These are phyloP conservation scores for Keithomyces neogunnii DNA, from an alignment of 2,329 filamentous ascomycete species.

Conservation along the genomic window DNA sequence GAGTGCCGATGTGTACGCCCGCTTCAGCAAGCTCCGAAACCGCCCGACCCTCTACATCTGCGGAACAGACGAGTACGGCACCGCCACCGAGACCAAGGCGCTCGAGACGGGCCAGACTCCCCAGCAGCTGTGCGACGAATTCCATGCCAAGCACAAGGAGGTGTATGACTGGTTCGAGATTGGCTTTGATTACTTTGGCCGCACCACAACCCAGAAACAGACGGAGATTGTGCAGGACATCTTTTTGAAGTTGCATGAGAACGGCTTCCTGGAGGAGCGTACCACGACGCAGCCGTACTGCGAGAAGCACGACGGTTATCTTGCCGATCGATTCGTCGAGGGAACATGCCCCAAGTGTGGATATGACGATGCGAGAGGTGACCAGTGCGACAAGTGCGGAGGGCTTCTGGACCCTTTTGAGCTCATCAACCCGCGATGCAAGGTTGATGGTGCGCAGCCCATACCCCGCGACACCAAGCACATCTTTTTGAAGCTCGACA, in stretches of 20 bases:
- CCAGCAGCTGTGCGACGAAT: slow-evolving; percentile 81
- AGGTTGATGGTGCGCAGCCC: slow-evolving; percentile 77
- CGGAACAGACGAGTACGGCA: slow-evolving; percentile 84
- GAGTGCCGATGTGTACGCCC: slow-evolving; percentile 78
- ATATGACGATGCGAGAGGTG: slow-evolving; percentile 62
- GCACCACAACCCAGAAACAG: slow-evolving; percentile 81
- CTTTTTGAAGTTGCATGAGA: slow-evolving; percentile 78
- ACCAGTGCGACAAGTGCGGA: slow-evolving; percentile 70
- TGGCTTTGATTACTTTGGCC: slow-evolving; percentile 88
- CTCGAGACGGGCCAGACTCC: slow-evolving; percentile 80
- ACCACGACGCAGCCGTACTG: slow-evolving; percentile 88
- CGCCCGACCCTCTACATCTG: slow-evolving; percentile 78
- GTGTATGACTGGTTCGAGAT: slow-evolving; percentile 97
- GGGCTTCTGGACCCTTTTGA: slow-evolving; percentile 64
- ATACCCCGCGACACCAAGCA: slow-evolving; percentile 80
- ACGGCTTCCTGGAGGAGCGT: slow-evolving; percentile 80
- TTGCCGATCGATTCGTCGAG: slow-evolving; percentile 82
- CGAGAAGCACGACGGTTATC: slow-evolving; percentile 64
- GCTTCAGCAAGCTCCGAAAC: slow-evolving; percentile 72
- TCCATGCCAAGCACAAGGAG: slow-evolving; percentile 79
- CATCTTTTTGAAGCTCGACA: slow-evolving; percentile 80
- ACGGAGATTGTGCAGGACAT: slow-evolving; percentile 90
- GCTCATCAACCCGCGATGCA: slow-evolving; percentile 80
- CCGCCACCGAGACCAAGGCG: slow-evolving; percentile 91
- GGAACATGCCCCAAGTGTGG: slow-evolving; percentile 68